phyloP scores from a whole-genome alignment of 257 asterid species.

The Apocynum venetum region DNA sequence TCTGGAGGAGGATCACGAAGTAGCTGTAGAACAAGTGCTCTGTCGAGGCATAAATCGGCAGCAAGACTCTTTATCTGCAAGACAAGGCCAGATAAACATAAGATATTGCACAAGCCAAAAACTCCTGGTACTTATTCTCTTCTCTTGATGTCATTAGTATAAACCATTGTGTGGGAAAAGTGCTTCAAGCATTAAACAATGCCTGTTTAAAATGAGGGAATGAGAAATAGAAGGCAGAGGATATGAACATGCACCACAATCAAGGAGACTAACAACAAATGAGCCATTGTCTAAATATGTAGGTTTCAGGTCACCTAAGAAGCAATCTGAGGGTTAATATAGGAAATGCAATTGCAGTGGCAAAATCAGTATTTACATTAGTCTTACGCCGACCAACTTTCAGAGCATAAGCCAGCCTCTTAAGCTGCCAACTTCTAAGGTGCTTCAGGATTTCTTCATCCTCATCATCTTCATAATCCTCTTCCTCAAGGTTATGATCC shows the following conservation, averaged over 20 bases:
- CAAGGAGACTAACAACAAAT: background rate
- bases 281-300: background rate
- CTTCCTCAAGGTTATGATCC: slow-evolving; percentile 33
- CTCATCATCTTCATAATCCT: slow-evolving; percentile 33
- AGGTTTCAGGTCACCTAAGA: background rate
- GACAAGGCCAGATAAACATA: slow-evolving; percentile 19
- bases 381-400: slow-evolving; percentile 88
- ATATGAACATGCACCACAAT: background rate
- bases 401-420: slow-evolving; percentile 78
- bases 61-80: slow-evolving; percentile 88
- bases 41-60: slow-evolving; percentile 80
- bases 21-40: slow-evolving; percentile 68
- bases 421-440: slow-evolving; percentile 82
- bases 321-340: background rate
- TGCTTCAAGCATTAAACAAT: background rate
- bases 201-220: background rate
- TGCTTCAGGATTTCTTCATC: slow-evolving; percentile 45
- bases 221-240: background rate
- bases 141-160: background rate
- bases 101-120: background rate
- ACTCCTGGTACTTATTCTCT: background rate
- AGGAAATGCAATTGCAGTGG: background rate
- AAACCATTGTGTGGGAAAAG: background rate
- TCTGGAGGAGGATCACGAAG: slow-evolving; percentile 90
- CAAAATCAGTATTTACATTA: slow-evolving; percentile 47